Conservation (phyloP, 2,329 filamentous ascomycete genomes). For the Hypoxylon sp. region DNA sequence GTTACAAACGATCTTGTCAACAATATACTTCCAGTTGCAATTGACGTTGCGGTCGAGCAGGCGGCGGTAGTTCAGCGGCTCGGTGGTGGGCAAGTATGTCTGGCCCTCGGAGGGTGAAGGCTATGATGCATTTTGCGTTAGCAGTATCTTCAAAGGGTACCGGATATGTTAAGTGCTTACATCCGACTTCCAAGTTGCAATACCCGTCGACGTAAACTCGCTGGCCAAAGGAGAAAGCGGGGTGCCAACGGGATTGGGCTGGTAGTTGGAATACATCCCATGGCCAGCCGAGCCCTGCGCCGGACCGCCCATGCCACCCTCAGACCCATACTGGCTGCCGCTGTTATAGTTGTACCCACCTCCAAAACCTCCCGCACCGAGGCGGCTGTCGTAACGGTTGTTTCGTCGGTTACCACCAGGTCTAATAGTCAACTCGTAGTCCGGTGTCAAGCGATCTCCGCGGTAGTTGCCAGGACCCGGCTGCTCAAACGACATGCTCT, state of each 20-base stretch:
- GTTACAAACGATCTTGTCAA: conserved; percentile 99
- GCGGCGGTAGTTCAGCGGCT: conserved; percentile 95
- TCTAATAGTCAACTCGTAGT: conserved; percentile 62
- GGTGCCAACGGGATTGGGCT: conserved; percentile 58
- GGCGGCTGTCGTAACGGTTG: conserved; percentile 60
- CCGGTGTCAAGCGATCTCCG: conserved; percentile 60
- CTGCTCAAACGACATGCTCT: conserved; percentile 51
- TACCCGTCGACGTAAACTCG: conserved; percentile 73
- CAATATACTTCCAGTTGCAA: conserved; percentile 99
- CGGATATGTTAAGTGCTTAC: conserved; percentile 51
- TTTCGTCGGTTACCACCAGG: conserved; percentile 58
- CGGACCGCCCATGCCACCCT: conserved; percentile 50
- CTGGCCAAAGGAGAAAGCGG: conserved; percentile 78
- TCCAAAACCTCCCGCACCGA: conserved; percentile 49
- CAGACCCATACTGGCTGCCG: conserved; percentile 52
- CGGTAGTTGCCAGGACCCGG: conserved; percentile 56
- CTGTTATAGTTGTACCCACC: conserved; percentile 51
- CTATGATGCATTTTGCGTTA: conserved; percentile 52
- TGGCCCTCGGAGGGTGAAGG: conserved; percentile 67
- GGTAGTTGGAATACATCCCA: conserved; percentile 46
- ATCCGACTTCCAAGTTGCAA: conserved; percentile 66
- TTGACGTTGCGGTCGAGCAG: conserved; percentile 95
- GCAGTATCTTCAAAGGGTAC: conserved; percentile 32
- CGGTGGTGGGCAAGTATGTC: conserved; percentile 86
- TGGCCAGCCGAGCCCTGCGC: conserved; percentile 54